Base-by-base conservation (phyloP, 2,329 filamentous ascomycete genomes). In the Arthrobotrys megalospora region DNA sequence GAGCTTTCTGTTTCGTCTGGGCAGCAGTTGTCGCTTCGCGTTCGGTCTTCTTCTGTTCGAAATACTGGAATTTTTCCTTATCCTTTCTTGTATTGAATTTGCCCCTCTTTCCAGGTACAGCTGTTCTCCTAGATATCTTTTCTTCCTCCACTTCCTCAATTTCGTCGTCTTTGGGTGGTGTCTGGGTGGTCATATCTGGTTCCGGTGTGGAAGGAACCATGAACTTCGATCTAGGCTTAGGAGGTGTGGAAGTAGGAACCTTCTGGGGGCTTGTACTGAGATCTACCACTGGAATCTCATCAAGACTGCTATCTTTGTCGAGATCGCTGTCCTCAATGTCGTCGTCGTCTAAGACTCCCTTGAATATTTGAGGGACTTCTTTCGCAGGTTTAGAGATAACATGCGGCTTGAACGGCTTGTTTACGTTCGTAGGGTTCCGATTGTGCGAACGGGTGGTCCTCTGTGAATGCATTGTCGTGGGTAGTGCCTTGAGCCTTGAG, bases 271-370 rank as follows among this genome's bases (percentile, higher is more conserved):
- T 58, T 48, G 28, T 24, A 50, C 28, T 68, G 28, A 34, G 32
- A 21, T 58, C 24, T 55, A 38, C 63, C 19, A 62, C 41, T 6
- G 36, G n/a, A 6, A 36, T 11, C 1, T 62, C 28, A 4, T 43
- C 24, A 11, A 41, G 34, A 6, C 43, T 50, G 16, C 21, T 34
- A 6, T 66, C 73, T 36, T 52, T n/a, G 19, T 28, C 16, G 45
- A 41, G n/a, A 32, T 76, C 75, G 67, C 62, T 72, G 24, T 78
- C 62, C 24, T 72, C 62, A 24, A 71, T 71, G 12, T 78, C 75
- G 19, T 78, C 75, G 19, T 78, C 75, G 24, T 78, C 75, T 34
- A 76, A 36, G 14, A 69, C 14, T 0, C 38, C 16, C 34, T 19
- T n/a, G 12, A 16, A 34, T 32, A 64, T 55, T 1, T 43, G 10